Percentiles rank a stretch among this genome's conserved stretches.
Evolutionary conservation across 2,329 filamentous ascomycete species (phyloP).

Genomic region (Myriosclerotinia curreyana): DNA sequence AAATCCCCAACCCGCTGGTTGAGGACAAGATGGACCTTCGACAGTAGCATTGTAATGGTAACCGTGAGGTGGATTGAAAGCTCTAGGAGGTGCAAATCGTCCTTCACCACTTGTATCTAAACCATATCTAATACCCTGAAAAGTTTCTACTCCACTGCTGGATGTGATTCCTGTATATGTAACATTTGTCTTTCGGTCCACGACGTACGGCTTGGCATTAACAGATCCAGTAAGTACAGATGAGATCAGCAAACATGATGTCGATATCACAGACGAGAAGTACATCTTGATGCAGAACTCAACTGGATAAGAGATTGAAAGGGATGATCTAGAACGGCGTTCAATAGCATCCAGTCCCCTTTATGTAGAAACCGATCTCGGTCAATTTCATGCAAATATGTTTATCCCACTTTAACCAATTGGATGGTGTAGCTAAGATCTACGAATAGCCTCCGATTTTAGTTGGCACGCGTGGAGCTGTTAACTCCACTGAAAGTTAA

Average conservation of each 20-base stretch:
- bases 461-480: not conserved
- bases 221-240: not conserved
- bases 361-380: not conserved
- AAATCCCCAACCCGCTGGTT: slow-evolving; percentile 40
- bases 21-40: slow-evolving; percentile 47
- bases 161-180: slow-evolving; percentile 45
- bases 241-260: slow-evolving; percentile 8
- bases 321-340: not conserved
- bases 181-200: slow-evolving; percentile 36
- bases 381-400: not conserved
- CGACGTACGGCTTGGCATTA: slow-evolving; percentile 23
- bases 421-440: not conserved
- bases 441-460: not conserved
- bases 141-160: slow-evolving; percentile 46
- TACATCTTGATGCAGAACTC: not conserved
- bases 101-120: slow-evolving; percentile 46
- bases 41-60: slow-evolving; percentile 42
- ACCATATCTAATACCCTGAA: slow-evolving; percentile 48
- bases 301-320: not conserved
- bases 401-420: not conserved
- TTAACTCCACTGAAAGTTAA: not conserved
- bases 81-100: slow-evolving; percentile 47
- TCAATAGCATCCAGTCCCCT: not conserved
- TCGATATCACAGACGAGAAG: slow-evolving; percentile 1
- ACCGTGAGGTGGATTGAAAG: slow-evolving; percentile 39